Evolutionary conservation across 257 asterid genomes (phyloP).

Genomic region (Rauvolfia tetraphylla): DNA sequence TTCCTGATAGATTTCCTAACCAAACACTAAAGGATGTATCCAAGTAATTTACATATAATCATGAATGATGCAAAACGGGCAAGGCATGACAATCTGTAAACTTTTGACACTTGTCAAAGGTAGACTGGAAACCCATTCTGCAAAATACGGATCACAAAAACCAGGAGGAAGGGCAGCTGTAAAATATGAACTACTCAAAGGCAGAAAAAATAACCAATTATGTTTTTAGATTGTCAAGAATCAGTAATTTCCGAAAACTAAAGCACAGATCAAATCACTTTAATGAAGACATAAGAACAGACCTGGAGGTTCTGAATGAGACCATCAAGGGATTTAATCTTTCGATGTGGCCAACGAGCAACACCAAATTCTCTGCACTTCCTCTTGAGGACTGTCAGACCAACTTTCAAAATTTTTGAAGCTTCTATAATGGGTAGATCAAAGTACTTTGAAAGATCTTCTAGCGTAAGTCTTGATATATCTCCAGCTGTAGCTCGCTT

Average conservation of each 20-base stretch:
- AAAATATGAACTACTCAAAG: not conserved
- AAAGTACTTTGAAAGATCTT: conserved; percentile 34
- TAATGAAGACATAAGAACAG: not conserved
- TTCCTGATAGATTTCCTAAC: not conserved
- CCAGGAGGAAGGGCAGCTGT: not conserved
- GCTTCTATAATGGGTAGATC: conserved; percentile 33
- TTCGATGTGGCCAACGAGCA: conserved; percentile 39
- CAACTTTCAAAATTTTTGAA: conserved; percentile 28
- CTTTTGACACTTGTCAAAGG: not conserved
- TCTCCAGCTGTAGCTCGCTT: conserved; percentile 28
- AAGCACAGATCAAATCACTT: not conserved
- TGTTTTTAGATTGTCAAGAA: not conserved
- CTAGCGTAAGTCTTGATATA: conserved; percentile 27
- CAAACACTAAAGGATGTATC: not conserved
- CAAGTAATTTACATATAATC: not conserved
- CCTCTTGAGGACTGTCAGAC: conserved; percentile 36
- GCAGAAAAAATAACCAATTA: not conserved
- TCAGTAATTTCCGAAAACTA: no score
- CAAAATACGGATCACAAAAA: not conserved
- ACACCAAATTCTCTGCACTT: conserved; percentile 39
- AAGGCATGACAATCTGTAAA: not conserved
- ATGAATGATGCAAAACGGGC: not conserved
- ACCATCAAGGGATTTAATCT: conserved; percentile 31
- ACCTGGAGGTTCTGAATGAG: conserved; percentile 38
- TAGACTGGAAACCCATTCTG: not conserved